Conservation (phyloP, 2,329 filamentous ascomycete species). For the Aspergillus sp. region DNA sequence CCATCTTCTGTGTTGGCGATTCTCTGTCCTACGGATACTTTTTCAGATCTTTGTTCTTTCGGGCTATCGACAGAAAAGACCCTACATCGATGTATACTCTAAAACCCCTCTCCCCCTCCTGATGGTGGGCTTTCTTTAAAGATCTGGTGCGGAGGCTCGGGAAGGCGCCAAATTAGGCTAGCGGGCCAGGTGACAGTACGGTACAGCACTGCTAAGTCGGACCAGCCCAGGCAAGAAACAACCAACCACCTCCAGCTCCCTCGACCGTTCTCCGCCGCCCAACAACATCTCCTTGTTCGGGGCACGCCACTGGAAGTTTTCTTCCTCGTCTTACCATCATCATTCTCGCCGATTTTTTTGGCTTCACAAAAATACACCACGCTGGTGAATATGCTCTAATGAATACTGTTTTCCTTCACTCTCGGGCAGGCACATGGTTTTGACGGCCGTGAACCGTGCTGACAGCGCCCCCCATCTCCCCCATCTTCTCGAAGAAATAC, state of each 20-base stretch:
- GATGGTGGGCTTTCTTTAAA: not conserved
- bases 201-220: constrained; percentile 12
- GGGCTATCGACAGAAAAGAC: not conserved
- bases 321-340: constrained; percentile 1
- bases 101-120: not conserved
- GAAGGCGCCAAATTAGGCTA: constrained; percentile 24
- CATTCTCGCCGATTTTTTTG: constrained; percentile 11
- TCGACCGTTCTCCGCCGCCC: constrained; percentile 28
- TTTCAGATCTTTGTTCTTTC: constrained; percentile 8
- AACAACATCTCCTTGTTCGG: constrained; percentile 37
- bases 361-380: constrained; percentile 5
- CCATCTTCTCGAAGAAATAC: constrained; percentile 19
- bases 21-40: not conserved
- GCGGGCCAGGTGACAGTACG: constrained; percentile 16
- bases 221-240: constrained; percentile 15
- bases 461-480: constrained; percentile 27
- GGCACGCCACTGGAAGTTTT: constrained; percentile 28
- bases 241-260: constrained; percentile 29
- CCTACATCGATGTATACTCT: not conserved
- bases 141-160: constrained; percentile 21
- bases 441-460: constrained; percentile 26
- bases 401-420: constrained; percentile 14
- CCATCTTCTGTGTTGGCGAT: not conserved
- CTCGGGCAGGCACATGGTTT: constrained; percentile 31
- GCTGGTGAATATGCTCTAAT: constrained; percentile 28